Base-by-base conservation (phyloP, 495 filamentous ascomycete species). In the Trichoderma asperelloides region DNA sequence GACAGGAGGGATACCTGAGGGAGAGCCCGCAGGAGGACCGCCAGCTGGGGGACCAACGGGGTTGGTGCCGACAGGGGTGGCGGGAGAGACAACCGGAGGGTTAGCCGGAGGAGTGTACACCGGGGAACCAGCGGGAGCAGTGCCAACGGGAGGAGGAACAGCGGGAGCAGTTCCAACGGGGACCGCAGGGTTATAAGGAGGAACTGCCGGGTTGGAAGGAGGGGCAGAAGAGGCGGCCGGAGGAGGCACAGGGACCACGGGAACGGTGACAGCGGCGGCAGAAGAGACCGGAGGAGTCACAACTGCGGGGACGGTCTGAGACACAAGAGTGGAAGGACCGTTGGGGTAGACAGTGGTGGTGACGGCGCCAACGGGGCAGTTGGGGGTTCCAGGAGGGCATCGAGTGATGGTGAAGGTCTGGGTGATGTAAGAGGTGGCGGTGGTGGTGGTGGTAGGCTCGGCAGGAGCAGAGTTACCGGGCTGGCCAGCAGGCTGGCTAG, bases 381-480 rank as follows among this genome's bases (percentile, higher is more conserved):
- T 43, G 30, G 33, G 21, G 16, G 41, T 43, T 25, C 21, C 37
- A 13, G 63, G 63, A 39, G 63, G 37, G 72, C 86, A 89, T 68
- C 80, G 82, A 2, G 83, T 86, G 71, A 88, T 78, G 7, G 87
- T 60, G 25, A 60, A 30, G 70, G 81, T 77, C 65, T 78, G 82
- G 12, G 87, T 89, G 21, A 79, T 75, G 74, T 81, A 88, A 23
- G 88, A 77, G 57, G 87, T 89, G 12, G 86, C 88, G 23, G 83
- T 85, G 65, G 84, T 87, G 55, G 55, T 60, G 25, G 55, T 60
- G 25, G 69, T 68, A 25, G 64, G 65, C 21, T 60, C 28, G 67
- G 55, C 43, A 69, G 21, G 43, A 69, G 67, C 12, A 67, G 68
- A 30, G 67, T 71, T 11, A 63, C 37, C 27, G 55, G 55, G 55